Evolutionary conservation across 805 yeast genomes (phyloP), one percentile per base, ranked within the genome.

Genomic region (Kuraishia ogatae): DNA sequence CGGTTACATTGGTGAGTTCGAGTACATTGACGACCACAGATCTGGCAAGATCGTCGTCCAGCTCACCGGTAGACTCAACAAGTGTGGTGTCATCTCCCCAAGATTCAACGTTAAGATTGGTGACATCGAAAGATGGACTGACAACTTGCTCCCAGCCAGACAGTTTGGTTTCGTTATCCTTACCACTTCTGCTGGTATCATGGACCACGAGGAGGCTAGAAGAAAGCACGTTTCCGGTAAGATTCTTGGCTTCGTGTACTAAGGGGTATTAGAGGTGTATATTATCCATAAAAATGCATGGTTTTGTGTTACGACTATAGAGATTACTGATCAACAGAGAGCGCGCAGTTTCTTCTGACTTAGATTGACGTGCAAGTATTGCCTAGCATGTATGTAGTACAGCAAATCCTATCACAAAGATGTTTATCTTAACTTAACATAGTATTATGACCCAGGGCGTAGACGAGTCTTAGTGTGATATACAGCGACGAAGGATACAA

Each of bases 141-240:
- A 86, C 79, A 90, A 91, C 87, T 85, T 93, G 76, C 84, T 93
- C 74, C 98, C 98, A 76, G 96, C 98, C 66, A 91, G 98, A 87
- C 98, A 93, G 81, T 93, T 93, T 73, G 98, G 98, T 82, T 92
- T 79, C 85, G 93, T 93, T 73, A 88, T 93, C 79, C 86, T 93
- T 74, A 93, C 98, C 79, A 93, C 98, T 69, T 93, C 98, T 70
- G 97, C 98, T 70, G 99, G 99, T 82, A 93, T 93, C 71, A 91
- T 93, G 96, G 98, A 94, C 85, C 99, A 93, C 84, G 98, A 93
- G 84, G 97, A 93, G 83, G 99, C 99, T 70, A 90, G 97, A 85
- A 89, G 97, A 87, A 94, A 93, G 88, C 98, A 93, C 82, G 98
- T 93, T 70, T 91, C 97, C 66, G 99, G 99, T 79, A 93, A 93